A percentile compares a stretch with the other conserved stretches of the same genome.
Evolutionary conservation across 768 basidiomycete species (phyloP).

Genomic region (Russula griseocarnosa): DNA sequence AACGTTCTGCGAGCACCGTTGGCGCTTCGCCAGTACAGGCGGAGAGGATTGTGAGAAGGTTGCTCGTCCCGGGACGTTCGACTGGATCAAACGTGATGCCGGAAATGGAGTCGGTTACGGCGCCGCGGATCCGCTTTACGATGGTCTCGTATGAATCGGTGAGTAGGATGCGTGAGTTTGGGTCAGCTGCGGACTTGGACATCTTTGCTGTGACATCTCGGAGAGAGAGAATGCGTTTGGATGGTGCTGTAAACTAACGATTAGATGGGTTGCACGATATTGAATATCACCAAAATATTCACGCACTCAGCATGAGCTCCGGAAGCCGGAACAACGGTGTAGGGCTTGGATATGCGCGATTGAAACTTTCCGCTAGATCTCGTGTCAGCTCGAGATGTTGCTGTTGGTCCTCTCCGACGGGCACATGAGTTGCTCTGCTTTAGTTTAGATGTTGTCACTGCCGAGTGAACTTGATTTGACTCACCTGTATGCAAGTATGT

Average conservation of each 20-base stretch:
- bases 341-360: slow-evolving; percentile 53
- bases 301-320: slow-evolving; percentile 67
- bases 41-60: slow-evolving; percentile 74
- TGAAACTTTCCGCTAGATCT: slow-evolving; percentile 81
- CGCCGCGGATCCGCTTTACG: slow-evolving; percentile 63
- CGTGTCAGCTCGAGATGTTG: slow-evolving; percentile 90
- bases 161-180: slow-evolving; percentile 77
- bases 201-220: slow-evolving; percentile 85
- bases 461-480: slow-evolving; percentile 24
- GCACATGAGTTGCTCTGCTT: slow-evolving; percentile 81
- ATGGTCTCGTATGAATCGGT: slow-evolving; percentile 68
- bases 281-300: background rate
- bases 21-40: slow-evolving; percentile 58
- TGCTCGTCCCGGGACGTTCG: slow-evolving; percentile 77
- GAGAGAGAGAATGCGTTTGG: slow-evolving; percentile 80
- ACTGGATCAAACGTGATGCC: slow-evolving; percentile 79
- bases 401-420: slow-evolving; percentile 93
- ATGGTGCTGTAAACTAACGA: slow-evolving; percentile 50
- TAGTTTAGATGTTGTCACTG: background rate
- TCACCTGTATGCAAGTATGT: slow-evolving; percentile 82
- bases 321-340: slow-evolving; percentile 67
- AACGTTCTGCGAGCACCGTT: slow-evolving; percentile 45
- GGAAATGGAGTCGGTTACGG: slow-evolving; percentile 78
- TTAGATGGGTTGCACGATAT: background rate
- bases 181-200: slow-evolving; percentile 87